A percentile compares a stretch with the other conserved stretches of the same genome.
phyloP scores from a whole-genome alignment of 148 eudicot species.

The Vaccinium vitisidaea region DNA sequence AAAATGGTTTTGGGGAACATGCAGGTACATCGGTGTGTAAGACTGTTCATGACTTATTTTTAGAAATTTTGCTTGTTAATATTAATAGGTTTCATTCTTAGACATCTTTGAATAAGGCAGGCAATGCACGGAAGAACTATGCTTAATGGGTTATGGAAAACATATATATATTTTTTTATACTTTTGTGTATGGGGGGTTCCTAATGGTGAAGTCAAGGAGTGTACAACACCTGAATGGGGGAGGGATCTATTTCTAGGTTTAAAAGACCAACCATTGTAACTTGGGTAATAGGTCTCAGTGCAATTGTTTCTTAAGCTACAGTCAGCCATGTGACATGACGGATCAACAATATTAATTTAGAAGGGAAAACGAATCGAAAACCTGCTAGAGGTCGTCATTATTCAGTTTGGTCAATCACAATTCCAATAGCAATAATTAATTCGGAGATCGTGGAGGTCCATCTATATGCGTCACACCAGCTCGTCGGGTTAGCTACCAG shows the following conservation, averaged over 20 bases:
- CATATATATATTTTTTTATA: no score
- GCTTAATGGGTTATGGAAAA: background rate
- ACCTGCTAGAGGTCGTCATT: background rate
- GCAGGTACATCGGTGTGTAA: background rate
- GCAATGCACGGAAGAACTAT: background rate
- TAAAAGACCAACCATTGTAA: background rate
- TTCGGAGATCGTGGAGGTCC: background rate
- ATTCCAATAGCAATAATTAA: background rate
- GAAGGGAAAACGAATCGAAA: background rate
- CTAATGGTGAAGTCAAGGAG: background rate
- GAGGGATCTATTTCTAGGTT: background rate
- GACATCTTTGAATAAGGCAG: background rate
- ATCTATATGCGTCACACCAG: background rate
- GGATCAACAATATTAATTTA: background rate
- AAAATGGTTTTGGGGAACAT: background rate
- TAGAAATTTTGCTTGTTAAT: background rate
- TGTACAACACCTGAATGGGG: background rate
- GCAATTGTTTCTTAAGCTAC: background rate
- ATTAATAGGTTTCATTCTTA: background rate
- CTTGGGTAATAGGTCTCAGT: background rate
- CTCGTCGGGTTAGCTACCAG: no score
- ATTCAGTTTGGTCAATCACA: background rate
- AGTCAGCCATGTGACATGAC: background rate
- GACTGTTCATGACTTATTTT: background rate
- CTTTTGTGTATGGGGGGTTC: background rate